phyloP scores from a whole-genome alignment of 1,284 basidiomycete genomes.

The Tilletia walkeri region DNA sequence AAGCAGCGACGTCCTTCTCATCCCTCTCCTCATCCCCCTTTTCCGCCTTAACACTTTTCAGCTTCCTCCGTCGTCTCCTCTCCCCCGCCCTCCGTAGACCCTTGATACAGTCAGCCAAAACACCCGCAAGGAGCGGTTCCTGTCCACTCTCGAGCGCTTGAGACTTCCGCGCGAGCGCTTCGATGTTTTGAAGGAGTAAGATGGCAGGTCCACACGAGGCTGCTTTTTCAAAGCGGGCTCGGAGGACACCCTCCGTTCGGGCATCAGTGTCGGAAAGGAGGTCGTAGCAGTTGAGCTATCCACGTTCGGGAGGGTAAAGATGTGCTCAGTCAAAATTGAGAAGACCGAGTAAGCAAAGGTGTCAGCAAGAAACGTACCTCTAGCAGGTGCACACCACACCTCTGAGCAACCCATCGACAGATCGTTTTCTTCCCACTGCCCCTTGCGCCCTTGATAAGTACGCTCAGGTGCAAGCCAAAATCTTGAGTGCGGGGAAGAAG shows the following conservation, averaged over 20 bases:
- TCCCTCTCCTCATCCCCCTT: background rate
- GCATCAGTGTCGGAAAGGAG: slow-evolving; percentile 75
- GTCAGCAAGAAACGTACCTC: slow-evolving; percentile 63
- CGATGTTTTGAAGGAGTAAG: slow-evolving; percentile 76
- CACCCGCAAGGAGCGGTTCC: slow-evolving; percentile 68
- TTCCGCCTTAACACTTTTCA: background rate
- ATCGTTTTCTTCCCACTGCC: slow-evolving; percentile 73
- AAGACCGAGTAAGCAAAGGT: background rate
- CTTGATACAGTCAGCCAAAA: slow-evolving; percentile 69
- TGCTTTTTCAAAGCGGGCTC: slow-evolving; percentile 76
- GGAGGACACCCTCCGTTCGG: slow-evolving; percentile 75
- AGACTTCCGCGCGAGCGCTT: slow-evolving; percentile 74
- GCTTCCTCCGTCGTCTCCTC: slow-evolving; percentile 9
- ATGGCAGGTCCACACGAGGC: slow-evolving; percentile 79
- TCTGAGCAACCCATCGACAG: slow-evolving; percentile 64
- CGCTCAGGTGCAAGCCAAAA: slow-evolving; percentile 48
- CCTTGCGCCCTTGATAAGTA: slow-evolving; percentile 72
- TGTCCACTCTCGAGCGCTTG: slow-evolving; percentile 69
- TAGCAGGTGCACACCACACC: slow-evolving; percentile 73
- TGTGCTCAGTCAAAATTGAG: no score
- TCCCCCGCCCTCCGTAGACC: slow-evolving; percentile 58
- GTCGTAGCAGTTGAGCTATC: slow-evolving; percentile 80
- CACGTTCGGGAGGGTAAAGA: background rate
- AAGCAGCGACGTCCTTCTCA: background rate
- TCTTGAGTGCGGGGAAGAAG: slow-evolving; percentile 36